Conservation (phyloP, 2,329 filamentous ascomycete genomes). For the Plectosphaerella sp. region DNA sequence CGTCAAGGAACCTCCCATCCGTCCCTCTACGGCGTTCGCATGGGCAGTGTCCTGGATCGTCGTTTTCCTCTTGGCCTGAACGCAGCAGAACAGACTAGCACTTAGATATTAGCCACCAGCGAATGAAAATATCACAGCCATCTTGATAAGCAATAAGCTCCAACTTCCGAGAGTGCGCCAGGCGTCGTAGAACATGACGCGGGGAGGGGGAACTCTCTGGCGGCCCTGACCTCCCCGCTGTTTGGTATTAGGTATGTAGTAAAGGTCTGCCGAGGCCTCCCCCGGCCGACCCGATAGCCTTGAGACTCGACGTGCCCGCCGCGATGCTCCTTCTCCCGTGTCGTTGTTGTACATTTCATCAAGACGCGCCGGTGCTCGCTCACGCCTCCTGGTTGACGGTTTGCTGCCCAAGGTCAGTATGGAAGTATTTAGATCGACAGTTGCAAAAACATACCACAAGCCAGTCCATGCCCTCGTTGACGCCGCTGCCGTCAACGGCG, state of each 20-base stretch:
- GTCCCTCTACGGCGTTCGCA: too few species aligned
- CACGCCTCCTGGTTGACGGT: constrained; percentile 19
- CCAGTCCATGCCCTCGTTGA: constrained; percentile 99
- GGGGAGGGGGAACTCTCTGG: too few species aligned
- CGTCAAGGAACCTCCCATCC: too few species aligned
- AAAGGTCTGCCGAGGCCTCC: not conserved
- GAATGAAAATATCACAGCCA: too few species aligned
- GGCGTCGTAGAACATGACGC: too few species aligned
- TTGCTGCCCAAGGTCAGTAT: constrained; percentile 8
- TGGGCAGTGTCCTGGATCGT: too few species aligned
- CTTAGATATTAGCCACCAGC: too few species aligned
- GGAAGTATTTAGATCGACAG: constrained; percentile 2
- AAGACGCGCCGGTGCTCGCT: not conserved
- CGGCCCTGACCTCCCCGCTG: not conserved
- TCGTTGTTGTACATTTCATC: constrained; percentile 3
- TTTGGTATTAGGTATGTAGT: not conserved
- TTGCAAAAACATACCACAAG: constrained; percentile 64
- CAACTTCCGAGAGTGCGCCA: too few species aligned
- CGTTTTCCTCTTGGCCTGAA: too few species aligned
- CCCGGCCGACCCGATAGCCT: too few species aligned
- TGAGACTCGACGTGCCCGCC: not conserved
- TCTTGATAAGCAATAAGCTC: too few species aligned
- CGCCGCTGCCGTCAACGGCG: constrained; percentile 89
- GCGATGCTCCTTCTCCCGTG: not conserved
- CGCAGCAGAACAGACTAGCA: too few species aligned